Evolutionary conservation across 2,329 filamentous ascomycete genomes (phyloP).

Genomic region (Juglanconis oblonga): DNA sequence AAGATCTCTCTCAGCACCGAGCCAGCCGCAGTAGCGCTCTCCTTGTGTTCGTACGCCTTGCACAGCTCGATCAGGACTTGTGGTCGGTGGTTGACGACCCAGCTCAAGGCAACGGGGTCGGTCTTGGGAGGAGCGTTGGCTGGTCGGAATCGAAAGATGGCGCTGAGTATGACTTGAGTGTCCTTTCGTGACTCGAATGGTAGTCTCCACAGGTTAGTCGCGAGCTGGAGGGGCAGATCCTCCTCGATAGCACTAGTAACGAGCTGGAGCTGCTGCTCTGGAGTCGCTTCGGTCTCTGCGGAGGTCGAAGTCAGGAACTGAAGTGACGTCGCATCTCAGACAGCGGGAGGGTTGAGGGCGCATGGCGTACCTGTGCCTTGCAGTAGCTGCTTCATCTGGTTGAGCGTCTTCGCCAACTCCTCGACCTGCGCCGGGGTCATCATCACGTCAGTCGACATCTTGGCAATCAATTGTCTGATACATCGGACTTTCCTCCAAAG

Average conservation of each 20-base stretch:
- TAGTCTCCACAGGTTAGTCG: slow-evolving; percentile 76
- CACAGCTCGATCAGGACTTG: slow-evolving; percentile 87
- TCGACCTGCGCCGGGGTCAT: slow-evolving; percentile 60
- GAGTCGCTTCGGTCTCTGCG: slow-evolving; percentile 78
- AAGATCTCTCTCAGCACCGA: slow-evolving; percentile 83
- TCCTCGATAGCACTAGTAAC: slow-evolving; percentile 83
- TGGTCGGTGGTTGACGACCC: slow-evolving; percentile 81
- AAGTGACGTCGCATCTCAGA: background rate
- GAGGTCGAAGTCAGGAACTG: slow-evolving; percentile 2
- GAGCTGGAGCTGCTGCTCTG: slow-evolving; percentile 84
- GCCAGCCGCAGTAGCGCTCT: slow-evolving; percentile 88
- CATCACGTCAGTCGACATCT: slow-evolving; percentile 10
- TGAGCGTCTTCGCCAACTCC: slow-evolving; percentile 79
- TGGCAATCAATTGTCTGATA: background rate
- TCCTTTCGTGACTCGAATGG: slow-evolving; percentile 97
- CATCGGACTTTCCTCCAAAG: background rate
- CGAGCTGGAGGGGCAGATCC: slow-evolving; percentile 82
- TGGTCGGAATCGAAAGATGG: slow-evolving; percentile 86
- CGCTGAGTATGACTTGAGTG: slow-evolving; percentile 92
- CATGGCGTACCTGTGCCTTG: slow-evolving; percentile 76
- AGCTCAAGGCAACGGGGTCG: slow-evolving; percentile 82
- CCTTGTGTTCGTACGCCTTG: slow-evolving; percentile 82
- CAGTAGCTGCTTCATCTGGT: slow-evolving; percentile 87
- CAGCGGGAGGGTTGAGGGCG: background rate
- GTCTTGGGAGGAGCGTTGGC: slow-evolving; percentile 62